Evolutionary conservation across 371 early-diverging fungal species (phyloP), one percentile per base, ranked within the genome.

Genomic region (Capniomyces stellatus): DNA sequence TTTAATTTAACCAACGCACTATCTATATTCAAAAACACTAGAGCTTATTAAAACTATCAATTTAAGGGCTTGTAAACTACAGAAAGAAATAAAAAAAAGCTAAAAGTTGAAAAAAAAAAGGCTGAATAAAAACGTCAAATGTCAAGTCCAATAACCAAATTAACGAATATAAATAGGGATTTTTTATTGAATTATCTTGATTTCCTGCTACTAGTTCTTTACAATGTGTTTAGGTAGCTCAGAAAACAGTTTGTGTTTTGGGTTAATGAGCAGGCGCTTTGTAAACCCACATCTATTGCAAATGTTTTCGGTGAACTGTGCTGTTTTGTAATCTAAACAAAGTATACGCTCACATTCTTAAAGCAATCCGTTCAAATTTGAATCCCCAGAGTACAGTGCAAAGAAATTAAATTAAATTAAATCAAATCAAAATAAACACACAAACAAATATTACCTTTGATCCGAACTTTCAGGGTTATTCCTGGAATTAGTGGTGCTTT

Each of bases 401-500:
- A 40, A 23, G 8, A 10, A 23, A 23, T 44, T 44, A 12, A 44
- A 44, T 10, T 23, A 44, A 44, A 44, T 10, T 44, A 44, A 19
- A 8, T 8, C 12, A 27, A 22, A 23, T 23, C 8, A 12, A 44
- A 44, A 8, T 44, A 44, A 10, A 44, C n/a, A 23, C 27, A 23
- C 27, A 15, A 15, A 19, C 13, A 40, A 40, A 13, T 35, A 28
- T 52, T 54, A 15, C 64, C 56, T 54, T 55, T 62, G 19, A 66
- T 55, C 21, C 67, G 52, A 13, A 53, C 54, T 22, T 44, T 51
- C 52, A 56, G 54, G 30, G 67, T 59, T 1, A 67, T 46, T 25
- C 66, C 64, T 0, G 67, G 68, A 2, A 62, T 25, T 23, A 63
- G 44, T 18, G 68, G 68, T 0, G 57, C 55, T 12, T 48, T 28